phyloP scores from a whole-genome alignment of 1,139 yeast species.

The Lizanozyma gosingica region DNA sequence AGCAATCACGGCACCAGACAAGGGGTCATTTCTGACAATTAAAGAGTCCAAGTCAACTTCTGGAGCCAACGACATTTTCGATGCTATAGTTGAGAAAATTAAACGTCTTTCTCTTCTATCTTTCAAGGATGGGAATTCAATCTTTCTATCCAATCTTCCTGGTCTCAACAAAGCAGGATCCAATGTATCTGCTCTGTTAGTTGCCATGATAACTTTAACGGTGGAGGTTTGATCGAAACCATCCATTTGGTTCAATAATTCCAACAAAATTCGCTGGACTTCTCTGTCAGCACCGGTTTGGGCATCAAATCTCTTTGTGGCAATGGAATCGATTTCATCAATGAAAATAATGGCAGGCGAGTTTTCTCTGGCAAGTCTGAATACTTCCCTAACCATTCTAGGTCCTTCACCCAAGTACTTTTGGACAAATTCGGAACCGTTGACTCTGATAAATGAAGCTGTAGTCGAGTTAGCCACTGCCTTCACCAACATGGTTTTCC shows the following conservation, averaged over 20 bases:
- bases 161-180: constrained; percentile 98
- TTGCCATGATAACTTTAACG: constrained; percentile 98
- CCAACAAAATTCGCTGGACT: constrained; percentile 95
- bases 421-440: constrained; percentile 97
- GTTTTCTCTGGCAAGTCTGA: constrained; percentile 93
- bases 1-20: constrained; percentile 96
- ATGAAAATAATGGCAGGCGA: constrained; percentile 94
- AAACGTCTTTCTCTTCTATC: constrained; percentile 97
- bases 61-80: constrained; percentile 95
- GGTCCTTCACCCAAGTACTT: constrained; percentile 99
- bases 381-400: constrained; percentile 97
- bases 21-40: constrained; percentile 91
- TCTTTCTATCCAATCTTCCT: constrained; percentile 96
- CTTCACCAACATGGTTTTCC: constrained; percentile 97
- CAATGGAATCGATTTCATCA: constrained; percentile 98
- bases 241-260: constrained; percentile 96
- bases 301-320: constrained; percentile 98
- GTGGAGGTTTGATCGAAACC: constrained; percentile 95
- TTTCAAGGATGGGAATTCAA: constrained; percentile 90
- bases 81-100: constrained; percentile 92
- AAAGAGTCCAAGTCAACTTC: constrained; percentile 94
- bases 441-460: constrained; percentile 92
- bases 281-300: constrained; percentile 99
- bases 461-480: constrained; percentile 97
- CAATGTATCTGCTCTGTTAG: constrained; percentile 94